Percentiles rank a stretch among this genome's conserved stretches.
Evolutionary conservation across 1,139 yeast genomes (phyloP).

Genomic region (Blastobotrys ciferrii): DNA sequence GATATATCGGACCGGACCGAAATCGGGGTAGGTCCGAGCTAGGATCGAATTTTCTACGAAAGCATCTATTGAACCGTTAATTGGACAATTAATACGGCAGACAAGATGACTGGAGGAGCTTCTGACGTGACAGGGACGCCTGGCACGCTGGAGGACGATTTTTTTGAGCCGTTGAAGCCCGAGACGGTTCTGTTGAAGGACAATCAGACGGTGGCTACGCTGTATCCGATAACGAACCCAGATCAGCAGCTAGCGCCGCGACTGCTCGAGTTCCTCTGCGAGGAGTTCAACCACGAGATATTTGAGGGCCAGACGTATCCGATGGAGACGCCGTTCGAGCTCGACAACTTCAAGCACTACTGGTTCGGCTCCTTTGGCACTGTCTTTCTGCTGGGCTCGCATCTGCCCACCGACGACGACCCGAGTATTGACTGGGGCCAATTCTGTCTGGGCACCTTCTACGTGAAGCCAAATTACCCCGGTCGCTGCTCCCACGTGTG

Average conservation of each 20-base stretch:
- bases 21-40: too few species aligned
- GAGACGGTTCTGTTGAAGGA: slow-evolving; percentile 74
- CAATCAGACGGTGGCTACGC: slow-evolving; percentile 88
- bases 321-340: slow-evolving; percentile 69
- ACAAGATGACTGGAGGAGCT: neutral
- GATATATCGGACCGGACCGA: too few species aligned
- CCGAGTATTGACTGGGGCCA: slow-evolving; percentile 72
- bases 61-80: neutral
- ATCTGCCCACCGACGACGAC: slow-evolving; percentile 32
- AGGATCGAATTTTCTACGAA: too few species aligned
- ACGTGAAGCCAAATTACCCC: slow-evolving; percentile 83
- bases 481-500: slow-evolving; percentile 91
- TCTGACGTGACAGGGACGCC: too few species aligned
- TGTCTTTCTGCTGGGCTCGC: slow-evolving; percentile 68
- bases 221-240: slow-evolving; percentile 74
- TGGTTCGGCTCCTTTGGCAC: slow-evolving; percentile 89
- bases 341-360: slow-evolving; percentile 70
- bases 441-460: slow-evolving; percentile 82
- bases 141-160: neutral
- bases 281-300: slow-evolving; percentile 90
- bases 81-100: neutral
- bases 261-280: slow-evolving; percentile 74
- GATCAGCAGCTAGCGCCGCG: slow-evolving; percentile 64
- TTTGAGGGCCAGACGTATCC: slow-evolving; percentile 87
- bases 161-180: slow-evolving; percentile 19